Percentiles rank a stretch among this genome's conserved stretches.
These are phyloP conservation scores for Omphalotus olearius DNA, from an alignment of 1,284 basidiomycete genomes.

Conservation along the genomic window DNA sequence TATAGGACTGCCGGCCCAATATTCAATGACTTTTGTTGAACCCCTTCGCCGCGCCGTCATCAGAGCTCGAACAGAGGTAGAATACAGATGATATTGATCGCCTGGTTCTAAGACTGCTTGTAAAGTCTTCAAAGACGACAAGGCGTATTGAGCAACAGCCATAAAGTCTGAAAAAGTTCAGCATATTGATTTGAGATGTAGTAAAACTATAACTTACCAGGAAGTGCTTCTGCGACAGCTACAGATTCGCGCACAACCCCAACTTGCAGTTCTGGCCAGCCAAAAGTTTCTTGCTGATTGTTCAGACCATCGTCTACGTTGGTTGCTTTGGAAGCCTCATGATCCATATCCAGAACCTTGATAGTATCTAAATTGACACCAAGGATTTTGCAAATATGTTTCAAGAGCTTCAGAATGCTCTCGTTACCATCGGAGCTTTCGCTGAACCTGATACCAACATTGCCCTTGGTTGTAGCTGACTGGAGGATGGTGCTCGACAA, in stretches of 20 bases:
- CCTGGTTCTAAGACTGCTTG: constrained; percentile 60
- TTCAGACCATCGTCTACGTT: constrained; percentile 33
- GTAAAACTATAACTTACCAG: constrained; percentile 50
- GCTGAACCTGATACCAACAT: constrained; percentile 64
- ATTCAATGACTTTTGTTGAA: constrained; percentile 63
- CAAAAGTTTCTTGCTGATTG: constrained; percentile 54
- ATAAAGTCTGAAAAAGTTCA: constrained; percentile 53
- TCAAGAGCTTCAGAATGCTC: constrained; percentile 70
- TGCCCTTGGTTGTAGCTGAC: constrained; percentile 34
- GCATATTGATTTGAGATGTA: constrained; percentile 8
- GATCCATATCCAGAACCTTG: constrained; percentile 35
- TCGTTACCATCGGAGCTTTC: constrained; percentile 77
- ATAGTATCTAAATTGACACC: constrained; percentile 77
- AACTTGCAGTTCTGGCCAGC: constrained; percentile 93
- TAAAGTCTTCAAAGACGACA: constrained; percentile 72
- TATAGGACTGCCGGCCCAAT: constrained; percentile 81
- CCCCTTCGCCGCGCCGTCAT: constrained; percentile 74
- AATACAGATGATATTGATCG: constrained; percentile 78
- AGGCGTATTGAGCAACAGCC: constrained; percentile 71
- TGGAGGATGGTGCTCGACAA: constrained; percentile 26
- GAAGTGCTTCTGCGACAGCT: constrained; percentile 85
- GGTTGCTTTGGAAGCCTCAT: constrained; percentile 10
- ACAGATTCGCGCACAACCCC: constrained; percentile 90
- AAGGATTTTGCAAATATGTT: constrained; percentile 70
- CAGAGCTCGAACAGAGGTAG: constrained; percentile 65